Conservation (phyloP, 306 rosid species). For the Sechiopsis laciniata region DNA sequence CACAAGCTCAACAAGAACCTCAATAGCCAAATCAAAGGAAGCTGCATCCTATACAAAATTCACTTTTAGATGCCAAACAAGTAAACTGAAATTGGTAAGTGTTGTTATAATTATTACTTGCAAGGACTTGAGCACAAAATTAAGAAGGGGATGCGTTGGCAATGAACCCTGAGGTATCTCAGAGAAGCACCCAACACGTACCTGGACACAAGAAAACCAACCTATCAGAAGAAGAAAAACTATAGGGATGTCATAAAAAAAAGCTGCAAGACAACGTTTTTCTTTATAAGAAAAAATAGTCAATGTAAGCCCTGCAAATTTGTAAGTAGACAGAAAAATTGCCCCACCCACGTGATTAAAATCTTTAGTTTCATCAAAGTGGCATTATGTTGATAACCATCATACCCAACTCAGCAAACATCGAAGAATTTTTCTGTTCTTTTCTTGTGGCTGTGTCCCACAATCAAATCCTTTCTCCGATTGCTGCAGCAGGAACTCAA, state of each 20-base stretch:
- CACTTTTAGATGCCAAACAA: conserved; percentile 20
- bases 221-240: not conserved
- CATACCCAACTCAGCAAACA: conserved; percentile 98
- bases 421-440: conserved; percentile 76
- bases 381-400: conserved; percentile 2
- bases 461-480: conserved; percentile 59
- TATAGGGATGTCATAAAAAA: conserved; percentile 15
- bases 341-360: not conserved
- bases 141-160: conserved; percentile 78
- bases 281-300: conserved; percentile 5
- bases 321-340: not conserved
- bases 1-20: conserved; percentile 89
- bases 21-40: conserved; percentile 83
- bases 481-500: conserved; percentile 77
- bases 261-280: not conserved
- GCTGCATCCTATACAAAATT: conserved; percentile 50
- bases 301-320: not conserved
- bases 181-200: conserved; percentile 91
- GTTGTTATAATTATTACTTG: conserved; percentile 43
- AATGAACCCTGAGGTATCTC: conserved; percentile 73
- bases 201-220: conserved; percentile 44
- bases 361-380: not conserved
- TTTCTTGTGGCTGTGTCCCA: conserved; percentile 57
- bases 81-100: not conserved
- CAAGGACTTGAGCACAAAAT: conserved; percentile 71